Base-by-base conservation (phyloP, 768 basidiomycete genomes). In the Suillus spraguei region DNA sequence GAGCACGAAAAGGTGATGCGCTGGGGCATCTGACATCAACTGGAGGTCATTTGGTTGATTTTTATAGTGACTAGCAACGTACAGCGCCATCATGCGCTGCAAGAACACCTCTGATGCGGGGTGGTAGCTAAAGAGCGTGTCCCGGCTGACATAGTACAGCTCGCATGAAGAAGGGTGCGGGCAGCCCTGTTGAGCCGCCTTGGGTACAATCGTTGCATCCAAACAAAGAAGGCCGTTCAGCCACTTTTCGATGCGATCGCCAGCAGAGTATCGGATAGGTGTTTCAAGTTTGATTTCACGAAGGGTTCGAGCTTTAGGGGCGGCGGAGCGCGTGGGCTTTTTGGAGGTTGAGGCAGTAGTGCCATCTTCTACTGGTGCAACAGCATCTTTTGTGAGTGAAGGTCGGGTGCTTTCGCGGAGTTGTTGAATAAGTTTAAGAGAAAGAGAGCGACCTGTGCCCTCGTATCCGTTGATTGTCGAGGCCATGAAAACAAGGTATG, bases 401-500 rank as follows among this genome's bases (percentile, higher is more conserved):
- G 94, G 88, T 4, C 92, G 85, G 0, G 93, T 92, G 74, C 87
- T 90, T 74, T 99, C 97, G 42, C 97, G 91, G 4, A 99, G 87
- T 74, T 97, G 95, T 75, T 99, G 93, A 67, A 99, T 91, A 63
- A 99, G 91, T 77, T 99, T 99, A 65, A 99, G 89, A 54, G 95
- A 97, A 55, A 99, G 87, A 1, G 96, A 98, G 33, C 97, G 92
- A n/a, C 97, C 97, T 0, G 97, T 99, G 33, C 97, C 97, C 83
- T 99, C 97, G 76, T 99, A 99, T 46, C 97, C 97, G 74, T 98
- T 99, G 79, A 99, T 95, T 1, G 97, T 99, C n/a, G 95, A 97
- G 1, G 97, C 94, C 83, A 99, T 90, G 82, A 99, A 99, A 59
- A 99, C 95, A 41, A 99, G 91, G 78, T 99, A 99, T 1, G 90